phyloP scores from a whole-genome alignment of 257 asterid genomes.

The Solanum sejunctum region DNA sequence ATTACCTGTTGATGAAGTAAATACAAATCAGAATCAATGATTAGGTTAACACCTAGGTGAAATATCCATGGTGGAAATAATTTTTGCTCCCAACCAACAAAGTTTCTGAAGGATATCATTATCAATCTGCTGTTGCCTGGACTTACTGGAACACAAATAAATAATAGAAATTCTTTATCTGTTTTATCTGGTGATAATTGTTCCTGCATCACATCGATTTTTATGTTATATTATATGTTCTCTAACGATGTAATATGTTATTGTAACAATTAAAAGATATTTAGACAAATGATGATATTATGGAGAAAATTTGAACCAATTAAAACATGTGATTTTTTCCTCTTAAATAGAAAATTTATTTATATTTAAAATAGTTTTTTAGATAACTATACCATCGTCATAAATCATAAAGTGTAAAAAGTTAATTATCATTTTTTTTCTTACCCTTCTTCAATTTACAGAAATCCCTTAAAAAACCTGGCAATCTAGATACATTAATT shows the following conservation, averaged over 20 bases:
- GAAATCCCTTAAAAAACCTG: too few species aligned
- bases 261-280: not conserved
- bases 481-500: too few species aligned
- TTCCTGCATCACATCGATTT: conserved; percentile 24
- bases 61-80: conserved; percentile 57
- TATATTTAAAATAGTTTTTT: too few species aligned
- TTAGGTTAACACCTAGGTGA: conserved; percentile 44
- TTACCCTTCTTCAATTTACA: too few species aligned
- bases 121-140: conserved; percentile 69
- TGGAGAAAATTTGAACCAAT: not conserved
- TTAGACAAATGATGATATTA: too few species aligned
- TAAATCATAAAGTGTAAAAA: too few species aligned
- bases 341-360: too few species aligned
- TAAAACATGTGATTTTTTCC: not conserved
- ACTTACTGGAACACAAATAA: conserved; percentile 66
- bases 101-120: conserved; percentile 47
- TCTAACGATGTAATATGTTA: not conserved
- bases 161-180: conserved; percentile 27
- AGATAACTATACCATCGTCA: too few species aligned
- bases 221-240: not conserved
- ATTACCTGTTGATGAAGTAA: conserved; percentile 68
- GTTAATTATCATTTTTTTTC: too few species aligned
- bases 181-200: conserved; percentile 4
- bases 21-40: conserved; percentile 65
- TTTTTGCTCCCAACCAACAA: conserved; percentile 44